phyloP scores from a whole-genome alignment of 331 rosid genomes.

The Pyracantha coccinea region DNA sequence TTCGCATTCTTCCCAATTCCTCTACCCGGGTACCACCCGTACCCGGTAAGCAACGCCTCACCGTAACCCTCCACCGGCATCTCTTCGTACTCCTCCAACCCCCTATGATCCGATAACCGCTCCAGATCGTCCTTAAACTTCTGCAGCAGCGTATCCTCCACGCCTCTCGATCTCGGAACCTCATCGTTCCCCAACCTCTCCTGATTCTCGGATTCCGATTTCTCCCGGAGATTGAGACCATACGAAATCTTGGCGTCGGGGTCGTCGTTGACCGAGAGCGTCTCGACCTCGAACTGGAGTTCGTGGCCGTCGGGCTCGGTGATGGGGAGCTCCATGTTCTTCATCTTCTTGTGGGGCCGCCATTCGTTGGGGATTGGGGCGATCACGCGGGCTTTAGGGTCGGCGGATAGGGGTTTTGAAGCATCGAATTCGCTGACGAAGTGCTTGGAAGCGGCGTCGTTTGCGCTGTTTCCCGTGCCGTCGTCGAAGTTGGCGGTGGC shows the following conservation, averaged over 20 bases:
- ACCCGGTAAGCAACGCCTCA: conserved; percentile 69
- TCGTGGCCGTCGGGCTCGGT: conserved; percentile 7
- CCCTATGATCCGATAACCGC: conserved; percentile 54
- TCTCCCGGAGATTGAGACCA: conserved; percentile 46
- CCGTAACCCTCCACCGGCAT: conserved; percentile 69
- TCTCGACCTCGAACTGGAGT: conserved; percentile 18
- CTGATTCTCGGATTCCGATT: background rate
- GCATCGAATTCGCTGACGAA: conserved; percentile 51
- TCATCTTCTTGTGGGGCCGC: conserved; percentile 35
- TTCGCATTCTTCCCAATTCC: conserved; percentile 69
- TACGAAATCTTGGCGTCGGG: conserved; percentile 35
- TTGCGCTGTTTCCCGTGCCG: background rate
- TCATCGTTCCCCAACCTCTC: background rate
- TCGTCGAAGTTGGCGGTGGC: conserved; percentile 15
- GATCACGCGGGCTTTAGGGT: conserved; percentile 21
- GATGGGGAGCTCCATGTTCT: conserved; percentile 54
- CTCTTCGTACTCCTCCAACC: conserved; percentile 61
- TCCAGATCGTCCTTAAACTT: conserved; percentile 53
- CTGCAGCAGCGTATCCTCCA: conserved; percentile 36
- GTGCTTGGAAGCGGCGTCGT: conserved; percentile 1
- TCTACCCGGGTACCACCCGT: conserved; percentile 72
- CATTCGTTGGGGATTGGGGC: conserved; percentile 47
- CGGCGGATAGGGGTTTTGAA: conserved; percentile 22
- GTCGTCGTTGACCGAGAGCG: conserved; percentile 1
- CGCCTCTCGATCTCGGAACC: background rate